Evolutionary conservation across 257 asterid species (phyloP).

Genomic region (Cinchona pubescens): DNA sequence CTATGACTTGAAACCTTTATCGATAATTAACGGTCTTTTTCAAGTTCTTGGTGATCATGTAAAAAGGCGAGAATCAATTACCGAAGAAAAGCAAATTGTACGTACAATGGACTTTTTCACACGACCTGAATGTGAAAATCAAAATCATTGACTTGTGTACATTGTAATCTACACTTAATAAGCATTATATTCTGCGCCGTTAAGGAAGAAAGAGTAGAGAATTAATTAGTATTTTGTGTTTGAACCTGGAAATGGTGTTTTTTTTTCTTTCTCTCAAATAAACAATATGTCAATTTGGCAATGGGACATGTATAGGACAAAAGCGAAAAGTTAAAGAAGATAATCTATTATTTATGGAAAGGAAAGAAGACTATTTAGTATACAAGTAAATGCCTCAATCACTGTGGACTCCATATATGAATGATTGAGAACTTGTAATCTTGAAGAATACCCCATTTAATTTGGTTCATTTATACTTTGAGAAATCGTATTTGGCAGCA

Average conservation of each 20-base stretch:
- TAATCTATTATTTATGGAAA: background rate
- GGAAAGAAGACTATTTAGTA: background rate
- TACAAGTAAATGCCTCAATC: conserved; percentile 2
- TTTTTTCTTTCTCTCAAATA: background rate
- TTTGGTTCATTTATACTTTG: background rate
- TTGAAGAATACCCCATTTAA: background rate
- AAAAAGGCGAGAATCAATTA: background rate
- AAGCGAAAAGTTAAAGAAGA: background rate
- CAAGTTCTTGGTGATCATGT: background rate
- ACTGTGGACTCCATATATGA: background rate
- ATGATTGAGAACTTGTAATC: background rate
- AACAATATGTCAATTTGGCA: background rate
- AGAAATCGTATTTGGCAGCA: background rate
- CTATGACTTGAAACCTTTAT: background rate
- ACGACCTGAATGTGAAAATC: background rate
- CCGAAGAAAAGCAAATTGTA: background rate
- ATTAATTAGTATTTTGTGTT: background rate
- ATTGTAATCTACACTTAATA: background rate
- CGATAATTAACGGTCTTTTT: too few relatives aligned
- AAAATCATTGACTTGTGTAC: too few relatives aligned
- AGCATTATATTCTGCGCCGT: background rate
- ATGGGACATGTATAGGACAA: background rate
- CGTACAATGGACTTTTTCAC: too few relatives aligned
- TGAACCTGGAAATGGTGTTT: background rate
- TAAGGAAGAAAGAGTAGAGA: background rate